A percentile compares a stretch with the other conserved stretches of the same genome.
Conservation (phyloP, 805 yeast genomes). For the Yarrowia sp. region DNA sequence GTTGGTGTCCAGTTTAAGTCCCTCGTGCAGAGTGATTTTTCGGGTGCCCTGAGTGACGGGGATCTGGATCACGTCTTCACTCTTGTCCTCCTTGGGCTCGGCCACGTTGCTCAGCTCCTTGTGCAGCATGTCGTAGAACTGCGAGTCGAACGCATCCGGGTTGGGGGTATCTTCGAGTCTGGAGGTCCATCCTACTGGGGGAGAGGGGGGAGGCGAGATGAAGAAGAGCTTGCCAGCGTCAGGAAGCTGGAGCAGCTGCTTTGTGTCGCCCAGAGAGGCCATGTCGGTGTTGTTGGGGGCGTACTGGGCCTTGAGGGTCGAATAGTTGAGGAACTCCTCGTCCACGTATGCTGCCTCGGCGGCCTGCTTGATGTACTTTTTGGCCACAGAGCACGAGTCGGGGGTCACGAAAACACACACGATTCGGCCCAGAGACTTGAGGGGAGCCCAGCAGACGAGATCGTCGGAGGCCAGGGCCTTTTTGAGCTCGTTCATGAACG, state of each 20-base stretch:
- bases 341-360: conserved; percentile 22
- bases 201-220: conserved; percentile 47
- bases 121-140: conserved; percentile 37
- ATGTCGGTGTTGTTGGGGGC: conserved; percentile 37
- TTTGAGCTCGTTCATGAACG: conserved; percentile 24
- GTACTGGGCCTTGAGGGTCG: conserved; percentile 35
- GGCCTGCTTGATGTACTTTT: conserved; percentile 40
- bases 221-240: conserved; percentile 46
- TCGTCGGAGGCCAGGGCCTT: conserved; percentile 12
- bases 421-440: conserved; percentile 44
- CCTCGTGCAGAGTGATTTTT: conserved; percentile 36
- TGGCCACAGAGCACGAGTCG: conserved; percentile 23
- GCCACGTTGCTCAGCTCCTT: conserved; percentile 9
- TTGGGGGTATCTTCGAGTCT: conserved; percentile 44
- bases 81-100: conserved; percentile 39
- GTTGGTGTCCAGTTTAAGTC: conserved; percentile 35
- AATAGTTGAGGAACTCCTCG: conserved; percentile 27
- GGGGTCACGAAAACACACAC: conserved; percentile 43
- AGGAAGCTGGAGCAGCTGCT: conserved; percentile 43
- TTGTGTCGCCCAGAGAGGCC: conserved; percentile 17
- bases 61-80: neutral
- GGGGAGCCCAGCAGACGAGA: conserved; percentile 44
- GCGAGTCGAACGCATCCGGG: conserved; percentile 41
- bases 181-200: conserved; percentile 46
- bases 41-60: conserved; percentile 16